Evolutionary conservation across 129 eudicot species (phyloP), one percentile per base, ranked within the genome.

Genomic region (Pseudognaphalium luteoalbum): DNA sequence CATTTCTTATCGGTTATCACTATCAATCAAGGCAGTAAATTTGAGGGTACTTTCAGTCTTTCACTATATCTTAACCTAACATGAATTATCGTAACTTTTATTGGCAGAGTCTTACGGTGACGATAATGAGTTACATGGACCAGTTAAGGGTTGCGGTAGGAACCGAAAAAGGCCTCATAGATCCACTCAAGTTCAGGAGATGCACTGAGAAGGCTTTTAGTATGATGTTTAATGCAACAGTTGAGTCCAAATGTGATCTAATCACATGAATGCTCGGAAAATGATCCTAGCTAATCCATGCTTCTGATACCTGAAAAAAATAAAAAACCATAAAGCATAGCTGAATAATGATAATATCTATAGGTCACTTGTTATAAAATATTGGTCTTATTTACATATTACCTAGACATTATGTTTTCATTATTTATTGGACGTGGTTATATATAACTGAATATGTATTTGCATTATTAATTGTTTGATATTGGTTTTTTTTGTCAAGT

Each of bases 61-160:
- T 21, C 57, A 35, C 30, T 21, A 5, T 25, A 42, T 15, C 54
- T 47, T 41, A 3, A 25, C 2, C 39, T 42, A 68, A 58, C 30
- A 1, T 19, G 14, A 5, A 20, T 20, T 6, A 47, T 73, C 64
- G 10, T 56, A 54, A 68, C 70, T 20, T 21, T 22, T 7, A 39
- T 51, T 25, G 28, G 71, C 85, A 86, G 87, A 77, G 85, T 68
- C 81, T 86, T 17, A 77, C 85, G 60, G 75, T 83, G 75, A 80
- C 90, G 5, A 67, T 86, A 42, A 22, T 83, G 81, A 86, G 90
- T 41, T 86, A 86, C 70, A 83, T 83, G 90, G 76, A 71, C 41
- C 85, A 81, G 65, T 35, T 86, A 83, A 77, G 90, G 76, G 76
- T 86, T 33, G 76, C 83, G 2, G 69, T 86, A 19, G 87, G 90